These are phyloP conservation scores for Aureobasidium sp. DNA, from an alignment of 2,329 filamentous ascomycete genomes.

Conservation along the genomic window DNA sequence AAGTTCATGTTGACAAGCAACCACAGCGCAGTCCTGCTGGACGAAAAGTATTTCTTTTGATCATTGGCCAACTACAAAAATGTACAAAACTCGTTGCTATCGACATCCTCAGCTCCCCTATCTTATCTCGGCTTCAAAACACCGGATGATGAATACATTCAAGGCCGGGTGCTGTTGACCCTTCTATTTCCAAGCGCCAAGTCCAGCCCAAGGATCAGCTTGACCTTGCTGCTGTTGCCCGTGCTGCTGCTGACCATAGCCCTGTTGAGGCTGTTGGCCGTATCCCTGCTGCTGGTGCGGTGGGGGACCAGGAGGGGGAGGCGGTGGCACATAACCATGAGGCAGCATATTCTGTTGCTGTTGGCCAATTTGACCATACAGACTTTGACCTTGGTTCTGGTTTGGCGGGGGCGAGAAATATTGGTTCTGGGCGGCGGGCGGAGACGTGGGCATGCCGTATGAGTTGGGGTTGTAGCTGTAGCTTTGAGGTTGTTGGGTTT, in stretches of 20 bases:
- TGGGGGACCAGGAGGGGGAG: conserved; percentile 59
- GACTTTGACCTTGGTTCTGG: conserved; percentile 26
- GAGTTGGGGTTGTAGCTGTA: conserved; percentile 40
- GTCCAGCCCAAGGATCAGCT: conserved; percentile 61
- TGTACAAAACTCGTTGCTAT: background rate
- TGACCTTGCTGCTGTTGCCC: conserved; percentile 33
- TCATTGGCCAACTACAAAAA: background rate
- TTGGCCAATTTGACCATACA: conserved; percentile 25
- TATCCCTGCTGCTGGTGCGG: conserved; percentile 43
- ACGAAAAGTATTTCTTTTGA: too few species aligned
- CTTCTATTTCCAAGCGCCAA: conserved; percentile 54
- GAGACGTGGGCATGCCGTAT: conserved; percentile 39
- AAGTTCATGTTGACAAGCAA: too few species aligned
- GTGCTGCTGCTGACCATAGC: conserved; percentile 34
- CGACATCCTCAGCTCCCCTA: too few species aligned
- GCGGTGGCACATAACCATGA: conserved; percentile 59
- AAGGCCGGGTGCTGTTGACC: background rate
- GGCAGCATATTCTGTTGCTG: conserved; percentile 36
- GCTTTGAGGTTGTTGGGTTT: conserved; percentile 2
- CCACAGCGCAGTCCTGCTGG: too few species aligned
- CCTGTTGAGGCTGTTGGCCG: conserved; percentile 31
- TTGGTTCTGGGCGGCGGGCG: conserved; percentile 47
- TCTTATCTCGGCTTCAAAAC: too few species aligned
- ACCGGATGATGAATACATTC: too few species aligned
- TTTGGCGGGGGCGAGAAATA: conserved; percentile 44